These are phyloP conservation scores for Fraxinus excelsior DNA, from an alignment of 257 asterid genomes.

Conservation along the genomic window DNA sequence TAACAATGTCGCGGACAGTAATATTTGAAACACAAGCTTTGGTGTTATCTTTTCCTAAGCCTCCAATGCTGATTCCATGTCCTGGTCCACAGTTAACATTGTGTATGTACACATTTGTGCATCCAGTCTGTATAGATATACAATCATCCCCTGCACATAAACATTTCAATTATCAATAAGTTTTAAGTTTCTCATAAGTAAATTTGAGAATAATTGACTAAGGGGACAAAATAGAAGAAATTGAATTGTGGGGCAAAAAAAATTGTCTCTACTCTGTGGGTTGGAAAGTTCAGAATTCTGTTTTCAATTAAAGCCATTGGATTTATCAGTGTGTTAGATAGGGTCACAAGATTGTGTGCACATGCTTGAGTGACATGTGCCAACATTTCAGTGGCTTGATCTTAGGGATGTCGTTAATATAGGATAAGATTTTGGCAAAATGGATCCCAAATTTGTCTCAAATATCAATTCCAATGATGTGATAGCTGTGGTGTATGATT, in stretches of 20 bases:
- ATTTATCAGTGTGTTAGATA: constrained; percentile 14
- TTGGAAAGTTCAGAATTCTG: background rate
- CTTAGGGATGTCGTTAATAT: constrained; percentile 27
- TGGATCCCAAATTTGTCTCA: constrained; percentile 30
- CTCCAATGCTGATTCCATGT: constrained; percentile 97
- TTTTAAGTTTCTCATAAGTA: background rate
- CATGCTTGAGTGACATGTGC: constrained; percentile 40
- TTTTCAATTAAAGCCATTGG: constrained; percentile 22
- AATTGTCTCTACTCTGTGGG: constrained; percentile 25
- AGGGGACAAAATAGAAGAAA: background rate
- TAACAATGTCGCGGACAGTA: constrained; percentile 61
- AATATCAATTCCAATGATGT: too few species aligned
- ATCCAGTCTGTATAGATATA: constrained; percentile 83
- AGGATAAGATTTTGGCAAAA: constrained; percentile 38
- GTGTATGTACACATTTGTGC: constrained; percentile 69
- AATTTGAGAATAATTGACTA: background rate
- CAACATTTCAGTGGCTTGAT: constrained; percentile 21
- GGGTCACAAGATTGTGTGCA: constrained; percentile 30
- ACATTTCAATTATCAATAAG: background rate
- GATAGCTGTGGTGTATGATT: too few species aligned
- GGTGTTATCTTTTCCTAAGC: constrained; percentile 73
- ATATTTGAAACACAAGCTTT: constrained; percentile 89
- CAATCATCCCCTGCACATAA: constrained; percentile 87
- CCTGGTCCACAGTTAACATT: constrained; percentile 87
- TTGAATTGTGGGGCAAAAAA: background rate